Evolutionary conservation across 768 basidiomycete genomes (phyloP).

Genomic region (Phlebiopsis gigantea): DNA sequence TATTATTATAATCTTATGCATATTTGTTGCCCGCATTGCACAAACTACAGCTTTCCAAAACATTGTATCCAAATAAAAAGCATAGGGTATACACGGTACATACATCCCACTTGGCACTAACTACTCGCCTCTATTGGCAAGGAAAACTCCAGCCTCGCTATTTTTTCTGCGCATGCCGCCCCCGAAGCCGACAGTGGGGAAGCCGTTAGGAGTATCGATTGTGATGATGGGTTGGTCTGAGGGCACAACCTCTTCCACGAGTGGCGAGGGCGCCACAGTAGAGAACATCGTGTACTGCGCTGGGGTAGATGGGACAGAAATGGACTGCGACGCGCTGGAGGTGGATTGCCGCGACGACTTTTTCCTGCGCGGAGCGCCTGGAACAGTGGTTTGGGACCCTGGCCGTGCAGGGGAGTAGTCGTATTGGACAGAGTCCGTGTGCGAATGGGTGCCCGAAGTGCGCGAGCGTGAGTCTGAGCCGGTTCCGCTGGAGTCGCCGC

Average conservation of each 20-base stretch:
- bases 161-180: constrained; percentile 27
- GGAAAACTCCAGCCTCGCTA: constrained; percentile 32
- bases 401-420: constrained; percentile 19
- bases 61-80: neutral
- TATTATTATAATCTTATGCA: neutral
- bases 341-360: constrained; percentile 20
- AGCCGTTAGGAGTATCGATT: constrained; percentile 19
- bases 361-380: constrained; percentile 7
- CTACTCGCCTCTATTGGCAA: constrained; percentile 33
- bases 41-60: neutral
- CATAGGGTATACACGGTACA: neutral
- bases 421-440: constrained; percentile 22
- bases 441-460: constrained; percentile 46
- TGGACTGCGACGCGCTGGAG: constrained; percentile 28
- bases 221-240: neutral
- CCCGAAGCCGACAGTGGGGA: constrained; percentile 34
- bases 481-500: constrained; percentile 29
- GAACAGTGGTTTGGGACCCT: constrained; percentile 21
- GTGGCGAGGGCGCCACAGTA: constrained; percentile 16
- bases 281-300: constrained; percentile 29
- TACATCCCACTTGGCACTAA: too few relatives aligned
- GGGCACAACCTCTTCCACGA: neutral
- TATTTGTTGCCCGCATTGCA: neutral
- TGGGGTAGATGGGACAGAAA: constrained; percentile 40
- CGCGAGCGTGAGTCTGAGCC: constrained; percentile 60